Conservation (phyloP, 441 rosid species). For the Raphanus hybrid region DNA sequence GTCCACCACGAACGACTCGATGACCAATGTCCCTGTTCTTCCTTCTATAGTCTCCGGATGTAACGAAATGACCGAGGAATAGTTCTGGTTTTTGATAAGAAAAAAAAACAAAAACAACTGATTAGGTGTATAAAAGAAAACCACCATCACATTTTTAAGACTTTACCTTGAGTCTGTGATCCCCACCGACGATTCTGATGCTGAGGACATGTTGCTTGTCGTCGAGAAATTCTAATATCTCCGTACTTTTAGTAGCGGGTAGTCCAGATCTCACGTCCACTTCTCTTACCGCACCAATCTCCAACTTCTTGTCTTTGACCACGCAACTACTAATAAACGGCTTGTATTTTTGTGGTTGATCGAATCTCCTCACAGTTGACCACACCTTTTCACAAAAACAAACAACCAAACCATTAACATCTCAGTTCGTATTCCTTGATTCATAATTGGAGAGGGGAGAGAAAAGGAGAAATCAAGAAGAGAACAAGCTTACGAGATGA, state of each 20-base stretch:
- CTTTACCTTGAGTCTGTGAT: slow-evolving; percentile 66
- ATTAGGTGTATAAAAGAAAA: background rate
- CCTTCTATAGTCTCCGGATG: slow-evolving; percentile 63
- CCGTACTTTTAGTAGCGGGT: slow-evolving; percentile 73
- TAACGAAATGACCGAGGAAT: slow-evolving; percentile 64
- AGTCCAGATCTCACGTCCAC: slow-evolving; percentile 68
- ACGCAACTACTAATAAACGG: slow-evolving; percentile 68
- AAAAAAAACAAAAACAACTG: background rate
- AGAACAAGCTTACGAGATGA: slow-evolving; percentile 59
- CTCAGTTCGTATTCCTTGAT: background rate
- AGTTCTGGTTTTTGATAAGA: slow-evolving; percentile 48
- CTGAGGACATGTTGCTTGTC: slow-evolving; percentile 57
- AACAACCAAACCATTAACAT: slow-evolving; percentile 11
- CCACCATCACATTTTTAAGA: background rate
- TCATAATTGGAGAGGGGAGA: no score
- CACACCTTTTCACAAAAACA: slow-evolving; percentile 48
- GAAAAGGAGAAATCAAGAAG: background rate
- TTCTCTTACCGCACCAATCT: slow-evolving; percentile 62
- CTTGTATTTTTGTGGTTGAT: slow-evolving; percentile 68
- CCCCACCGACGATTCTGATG: slow-evolving; percentile 64
- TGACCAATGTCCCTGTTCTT: slow-evolving; percentile 57
- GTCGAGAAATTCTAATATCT: slow-evolving; percentile 62
- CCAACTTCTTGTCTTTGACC: slow-evolving; percentile 54
- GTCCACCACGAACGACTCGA: slow-evolving; percentile 66
- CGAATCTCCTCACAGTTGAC: slow-evolving; percentile 69